Evolutionary conservation across 208 protist genomes (phyloP).

Genomic region (Balamuthia mandrillaris): DNA sequence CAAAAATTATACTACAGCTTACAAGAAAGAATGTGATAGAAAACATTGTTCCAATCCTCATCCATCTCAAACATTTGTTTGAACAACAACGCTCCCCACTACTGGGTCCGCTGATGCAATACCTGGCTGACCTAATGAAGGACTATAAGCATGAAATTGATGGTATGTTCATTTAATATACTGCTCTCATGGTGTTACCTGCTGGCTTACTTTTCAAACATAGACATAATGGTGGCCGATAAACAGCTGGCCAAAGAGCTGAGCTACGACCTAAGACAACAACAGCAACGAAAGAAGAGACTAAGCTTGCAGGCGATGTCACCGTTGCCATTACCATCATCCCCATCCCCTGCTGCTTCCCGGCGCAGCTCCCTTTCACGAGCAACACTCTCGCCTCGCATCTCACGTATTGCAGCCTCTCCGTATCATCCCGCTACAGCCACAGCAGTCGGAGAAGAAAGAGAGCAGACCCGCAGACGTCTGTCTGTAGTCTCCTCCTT

Average conservation of each 20-base stretch:
- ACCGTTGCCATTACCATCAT: background rate
- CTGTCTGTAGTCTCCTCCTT: too few species aligned
- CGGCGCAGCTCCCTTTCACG: background rate
- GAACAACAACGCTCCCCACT: slow-evolving; percentile 62
- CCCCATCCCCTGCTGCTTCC: background rate
- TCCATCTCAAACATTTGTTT: slow-evolving; percentile 64
- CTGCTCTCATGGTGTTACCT: background rate
- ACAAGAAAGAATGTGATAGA: slow-evolving; percentile 65
- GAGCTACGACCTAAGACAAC: slow-evolving; percentile 58
- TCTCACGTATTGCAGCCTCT: too few species aligned
- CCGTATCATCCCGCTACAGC: too few species aligned
- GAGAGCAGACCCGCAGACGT: too few species aligned
- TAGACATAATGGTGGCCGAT: slow-evolving; percentile 55
- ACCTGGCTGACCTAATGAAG: slow-evolving; percentile 48
- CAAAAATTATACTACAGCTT: slow-evolving; percentile 32
- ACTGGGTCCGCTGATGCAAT: slow-evolving; percentile 51
- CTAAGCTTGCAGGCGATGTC: background rate
- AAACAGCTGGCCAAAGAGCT: slow-evolving; percentile 66
- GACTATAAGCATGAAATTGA: slow-evolving; percentile 66
- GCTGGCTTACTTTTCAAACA: background rate
- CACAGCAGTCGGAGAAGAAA: too few species aligned
- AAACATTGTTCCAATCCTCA: slow-evolving; percentile 63
- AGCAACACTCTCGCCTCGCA: too few species aligned
- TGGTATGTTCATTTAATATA: slow-evolving; percentile 26
- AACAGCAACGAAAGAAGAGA: background rate